phyloP scores from a whole-genome alignment of 805 yeast genomes.

The Nakazawaea ishiwadae region DNA sequence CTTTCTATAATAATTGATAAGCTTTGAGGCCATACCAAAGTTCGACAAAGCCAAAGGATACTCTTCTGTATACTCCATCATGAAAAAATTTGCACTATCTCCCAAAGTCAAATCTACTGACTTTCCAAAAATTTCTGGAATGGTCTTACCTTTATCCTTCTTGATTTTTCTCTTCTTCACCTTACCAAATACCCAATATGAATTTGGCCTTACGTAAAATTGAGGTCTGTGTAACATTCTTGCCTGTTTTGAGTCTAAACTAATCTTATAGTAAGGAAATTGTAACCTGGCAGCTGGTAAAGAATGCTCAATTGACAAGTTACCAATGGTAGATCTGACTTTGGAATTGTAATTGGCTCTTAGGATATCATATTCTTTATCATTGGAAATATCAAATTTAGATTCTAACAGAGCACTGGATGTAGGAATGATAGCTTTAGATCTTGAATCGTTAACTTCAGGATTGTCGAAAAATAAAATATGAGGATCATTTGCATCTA shows the following conservation, averaged over 20 bases:
- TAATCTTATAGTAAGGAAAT: conserved; percentile 86
- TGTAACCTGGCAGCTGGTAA: conserved; percentile 83
- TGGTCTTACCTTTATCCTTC: conserved; percentile 81
- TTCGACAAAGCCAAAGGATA: conserved; percentile 76
- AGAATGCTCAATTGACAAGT: conserved; percentile 86
- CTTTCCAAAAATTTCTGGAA: conserved; percentile 64
- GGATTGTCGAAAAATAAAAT: conserved; percentile 53
- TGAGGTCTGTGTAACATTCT: conserved; percentile 78
- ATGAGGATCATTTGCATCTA: conserved; percentile 87
- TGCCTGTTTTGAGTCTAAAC: conserved; percentile 57
- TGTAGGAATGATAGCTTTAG: conserved; percentile 40
- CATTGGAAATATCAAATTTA: conserved; percentile 85
- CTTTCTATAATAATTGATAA: conserved; percentile 90
- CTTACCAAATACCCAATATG: conserved; percentile 70
- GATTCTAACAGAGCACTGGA: conserved; percentile 49
- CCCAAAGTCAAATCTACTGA: conserved; percentile 78
- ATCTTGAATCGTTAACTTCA: conserved; percentile 14
- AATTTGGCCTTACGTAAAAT: conserved; percentile 73
- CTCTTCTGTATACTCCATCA: conserved; percentile 90
- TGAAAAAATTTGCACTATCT: conserved; percentile 72
- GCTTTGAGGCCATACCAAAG: conserved; percentile 93
- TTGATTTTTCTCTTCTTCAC: conserved; percentile 77
- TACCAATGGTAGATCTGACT: conserved; percentile 89
- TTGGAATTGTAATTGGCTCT: conserved; percentile 86
- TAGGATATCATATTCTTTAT: conserved; percentile 74